phyloP scores from a whole-genome alignment of 2,329 filamentous ascomycete species.

The Epichloe sibirici region DNA sequence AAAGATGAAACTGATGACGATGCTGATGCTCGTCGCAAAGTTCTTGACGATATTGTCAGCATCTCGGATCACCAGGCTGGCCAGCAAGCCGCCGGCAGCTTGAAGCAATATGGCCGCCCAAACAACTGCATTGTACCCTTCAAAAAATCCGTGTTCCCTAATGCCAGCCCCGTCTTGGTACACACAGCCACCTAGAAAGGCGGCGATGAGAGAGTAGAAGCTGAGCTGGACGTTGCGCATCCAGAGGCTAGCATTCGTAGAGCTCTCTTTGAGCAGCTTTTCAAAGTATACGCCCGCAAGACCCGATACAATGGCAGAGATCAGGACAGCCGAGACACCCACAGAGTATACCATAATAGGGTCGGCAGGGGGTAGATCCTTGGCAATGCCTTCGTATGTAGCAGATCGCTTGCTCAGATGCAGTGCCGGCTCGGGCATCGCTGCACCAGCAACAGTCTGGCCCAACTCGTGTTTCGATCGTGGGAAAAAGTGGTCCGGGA shows the following conservation, averaged over 20 bases:
- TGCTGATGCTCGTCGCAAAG: slow-evolving; percentile 85
- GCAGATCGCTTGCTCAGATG: slow-evolving; percentile 55
- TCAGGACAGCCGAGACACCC: slow-evolving; percentile 65
- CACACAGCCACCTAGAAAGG: slow-evolving; percentile 73
- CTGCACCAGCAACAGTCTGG: slow-evolving; percentile 27
- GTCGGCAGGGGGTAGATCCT: slow-evolving; percentile 37
- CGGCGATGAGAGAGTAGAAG: slow-evolving; percentile 86
- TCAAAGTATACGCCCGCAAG: slow-evolving; percentile 81
- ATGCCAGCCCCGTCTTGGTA: slow-evolving; percentile 81
- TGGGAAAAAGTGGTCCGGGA: slow-evolving; percentile 59
- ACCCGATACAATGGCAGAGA: slow-evolving; percentile 70
- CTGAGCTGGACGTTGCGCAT: slow-evolving; percentile 89
- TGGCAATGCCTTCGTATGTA: slow-evolving; percentile 78
- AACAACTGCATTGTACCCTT: slow-evolving; percentile 85
- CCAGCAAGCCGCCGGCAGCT: slow-evolving; percentile 72
- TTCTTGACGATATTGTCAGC: slow-evolving; percentile 75
- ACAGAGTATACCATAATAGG: slow-evolving; percentile 61
- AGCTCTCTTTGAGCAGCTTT: slow-evolving; percentile 82
- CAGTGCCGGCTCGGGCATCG: slow-evolving; percentile 8
- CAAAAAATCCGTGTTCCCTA: slow-evolving; percentile 77
- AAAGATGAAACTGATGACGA: slow-evolving; percentile 73
- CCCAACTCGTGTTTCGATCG: slow-evolving; percentile 68
- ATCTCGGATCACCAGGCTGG: slow-evolving; percentile 29
- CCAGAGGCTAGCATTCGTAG: slow-evolving; percentile 69
- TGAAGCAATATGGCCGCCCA: slow-evolving; percentile 79